Evolutionary conservation across 2,329 filamentous ascomycete genomes (phyloP).

Genomic region (Parascedosporium putredinis): DNA sequence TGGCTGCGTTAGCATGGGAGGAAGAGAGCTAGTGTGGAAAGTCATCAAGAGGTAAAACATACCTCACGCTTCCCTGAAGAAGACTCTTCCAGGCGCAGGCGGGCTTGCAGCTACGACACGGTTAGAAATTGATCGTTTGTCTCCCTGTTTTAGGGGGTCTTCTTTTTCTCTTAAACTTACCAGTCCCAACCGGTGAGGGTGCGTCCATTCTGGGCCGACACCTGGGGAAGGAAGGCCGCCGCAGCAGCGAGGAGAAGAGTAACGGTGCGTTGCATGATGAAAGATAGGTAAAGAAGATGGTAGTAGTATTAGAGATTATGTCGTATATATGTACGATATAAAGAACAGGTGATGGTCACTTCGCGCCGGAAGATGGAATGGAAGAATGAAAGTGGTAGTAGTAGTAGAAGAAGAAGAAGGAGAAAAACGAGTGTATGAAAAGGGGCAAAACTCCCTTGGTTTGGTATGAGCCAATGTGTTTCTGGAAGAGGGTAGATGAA

Average conservation of each 20-base stretch:
- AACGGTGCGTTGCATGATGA: background rate
- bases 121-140: background rate
- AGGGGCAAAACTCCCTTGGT: background rate
- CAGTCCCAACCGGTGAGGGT: slow-evolving; percentile 14
- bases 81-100: slow-evolving; percentile 11
- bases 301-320: slow-evolving; percentile 3
- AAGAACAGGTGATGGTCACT: no score
- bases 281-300: background rate
- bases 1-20: slow-evolving; percentile 3
- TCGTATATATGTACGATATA: no score
- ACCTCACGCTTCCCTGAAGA: slow-evolving; percentile 2
- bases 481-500: background rate
- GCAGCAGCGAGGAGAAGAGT: slow-evolving; percentile 1
- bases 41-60: background rate
- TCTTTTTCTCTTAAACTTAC: slow-evolving; percentile 9
- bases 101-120: slow-evolving; percentile 13
- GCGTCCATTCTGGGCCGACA: background rate
- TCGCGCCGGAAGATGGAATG: background rate
- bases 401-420: no score
- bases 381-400: background rate
- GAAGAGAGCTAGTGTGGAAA: background rate
- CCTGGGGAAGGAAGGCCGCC: background rate
- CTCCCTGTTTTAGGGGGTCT: no score
- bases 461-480: no score
- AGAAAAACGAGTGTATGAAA: background rate